These are phyloP conservation scores for Babesia gibsoni DNA, from an alignment of 169 alveolate genomes.

Conservation along the genomic window DNA sequence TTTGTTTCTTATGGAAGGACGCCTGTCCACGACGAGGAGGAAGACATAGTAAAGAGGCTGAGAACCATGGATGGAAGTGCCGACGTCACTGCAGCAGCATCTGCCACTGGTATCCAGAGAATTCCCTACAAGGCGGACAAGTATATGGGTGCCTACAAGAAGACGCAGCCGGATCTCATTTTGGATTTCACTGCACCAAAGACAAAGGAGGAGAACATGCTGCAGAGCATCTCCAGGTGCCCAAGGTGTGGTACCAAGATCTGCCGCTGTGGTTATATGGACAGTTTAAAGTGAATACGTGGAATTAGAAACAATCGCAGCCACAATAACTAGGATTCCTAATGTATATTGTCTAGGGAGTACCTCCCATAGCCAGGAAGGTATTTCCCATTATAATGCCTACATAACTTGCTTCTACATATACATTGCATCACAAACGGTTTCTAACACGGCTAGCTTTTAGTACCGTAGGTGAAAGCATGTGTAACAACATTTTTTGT, in stretches of 20 bases:
- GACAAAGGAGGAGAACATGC: conserved; percentile 51
- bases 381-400: too few relatives aligned
- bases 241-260: conserved; percentile 65
- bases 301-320: background rate
- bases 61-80: conserved; percentile 48
- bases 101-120: conserved; percentile 33
- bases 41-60: conserved; percentile 53
- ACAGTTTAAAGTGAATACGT: background rate
- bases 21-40: conserved; percentile 54
- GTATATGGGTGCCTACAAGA: conserved; percentile 61
- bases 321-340: background rate
- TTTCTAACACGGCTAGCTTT: too few relatives aligned
- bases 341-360: too few relatives aligned
- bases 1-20: conserved; percentile 33
- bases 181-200: conserved; percentile 46
- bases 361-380: too few relatives aligned
- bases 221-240: conserved; percentile 55
- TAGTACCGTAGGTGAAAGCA: too few relatives aligned
- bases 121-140: conserved; percentile 56
- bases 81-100: conserved; percentile 6
- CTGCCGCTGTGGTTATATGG: conserved; percentile 67
- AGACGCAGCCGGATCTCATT: conserved; percentile 59
- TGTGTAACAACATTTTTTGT: too few relatives aligned
- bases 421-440: too few relatives aligned
- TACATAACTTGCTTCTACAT: too few relatives aligned